Evolutionary conservation across 768 basidiomycete species (phyloP).

Genomic region (Suillus subluteus): DNA sequence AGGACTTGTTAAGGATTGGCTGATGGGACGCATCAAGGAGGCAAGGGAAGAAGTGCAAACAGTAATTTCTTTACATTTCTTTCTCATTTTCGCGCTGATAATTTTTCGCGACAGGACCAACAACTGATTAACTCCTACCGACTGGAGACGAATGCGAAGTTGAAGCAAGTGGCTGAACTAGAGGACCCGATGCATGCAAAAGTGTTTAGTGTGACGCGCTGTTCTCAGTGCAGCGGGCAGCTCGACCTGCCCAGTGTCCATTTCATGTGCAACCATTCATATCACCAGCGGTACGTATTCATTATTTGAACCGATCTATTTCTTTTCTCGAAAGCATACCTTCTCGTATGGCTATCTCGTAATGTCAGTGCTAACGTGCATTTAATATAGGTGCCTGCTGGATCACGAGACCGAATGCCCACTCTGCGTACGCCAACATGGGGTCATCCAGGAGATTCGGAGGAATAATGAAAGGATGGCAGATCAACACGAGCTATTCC

Average conservation of each 20-base stretch:
- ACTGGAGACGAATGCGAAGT: slow-evolving; percentile 76
- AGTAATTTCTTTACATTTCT: slow-evolving; percentile 47
- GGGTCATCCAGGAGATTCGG: slow-evolving; percentile 87
- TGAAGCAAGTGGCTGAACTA: slow-evolving; percentile 81
- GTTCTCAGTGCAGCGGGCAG: slow-evolving; percentile 86
- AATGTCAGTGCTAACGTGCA: not conserved
- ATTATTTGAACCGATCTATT: not conserved
- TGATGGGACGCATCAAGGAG: slow-evolving; percentile 76
- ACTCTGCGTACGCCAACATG: slow-evolving; percentile 83
- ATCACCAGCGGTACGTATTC: slow-evolving; percentile 80
- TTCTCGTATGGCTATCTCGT: not conserved
- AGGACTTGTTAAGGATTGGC: slow-evolving; percentile 90
- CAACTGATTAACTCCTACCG: slow-evolving; percentile 88
- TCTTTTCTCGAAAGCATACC: slow-evolving; percentile 2
- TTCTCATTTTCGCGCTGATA: slow-evolving; percentile 4
- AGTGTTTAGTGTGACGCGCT: slow-evolving; percentile 94
- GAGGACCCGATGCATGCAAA: slow-evolving; percentile 77
- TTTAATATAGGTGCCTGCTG: slow-evolving; percentile 69
- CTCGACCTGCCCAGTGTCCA: slow-evolving; percentile 93
- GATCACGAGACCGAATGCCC: slow-evolving; percentile 93
- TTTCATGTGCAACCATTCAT: slow-evolving; percentile 98
- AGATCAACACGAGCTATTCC: slow-evolving; percentile 80
- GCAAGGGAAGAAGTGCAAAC: slow-evolving; percentile 78
- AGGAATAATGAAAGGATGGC: slow-evolving; percentile 83
- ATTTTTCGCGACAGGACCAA: slow-evolving; percentile 62